Evolutionary conservation across 2,329 filamentous ascomycete species (phyloP).

Genomic region (Thelonectria blattea): DNA sequence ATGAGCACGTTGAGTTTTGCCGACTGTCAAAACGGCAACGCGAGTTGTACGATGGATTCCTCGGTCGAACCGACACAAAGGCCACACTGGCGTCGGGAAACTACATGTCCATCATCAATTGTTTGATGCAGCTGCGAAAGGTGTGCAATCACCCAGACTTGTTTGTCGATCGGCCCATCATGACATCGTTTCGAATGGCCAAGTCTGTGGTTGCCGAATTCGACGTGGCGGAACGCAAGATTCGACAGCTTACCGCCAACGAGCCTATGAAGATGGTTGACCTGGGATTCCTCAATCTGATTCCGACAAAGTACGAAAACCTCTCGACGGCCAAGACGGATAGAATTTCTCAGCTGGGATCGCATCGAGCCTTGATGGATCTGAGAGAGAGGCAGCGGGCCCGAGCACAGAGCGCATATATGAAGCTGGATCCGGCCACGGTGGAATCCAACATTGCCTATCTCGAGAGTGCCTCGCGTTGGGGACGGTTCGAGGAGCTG

Average conservation of each 20-base stretch:
- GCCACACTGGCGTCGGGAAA: conserved; percentile 91
- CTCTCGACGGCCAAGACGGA: conserved; percentile 62
- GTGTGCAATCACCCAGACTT: conserved; percentile 98
- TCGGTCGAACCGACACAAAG: conserved; percentile 87
- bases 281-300: conserved; percentile 78
- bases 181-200: conserved; percentile 93
- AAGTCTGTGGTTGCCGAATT: conserved; percentile 78
- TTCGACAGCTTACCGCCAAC: conserved; percentile 70
- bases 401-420: conserved; percentile 62
- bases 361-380: conserved; percentile 71
- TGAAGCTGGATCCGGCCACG: conserved; percentile 67
- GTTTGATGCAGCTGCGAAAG: conserved; percentile 94
- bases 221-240: conserved; percentile 71
- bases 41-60: conserved; percentile 95
- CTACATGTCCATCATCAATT: conserved; percentile 97
- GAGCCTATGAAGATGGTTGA: conserved; percentile 70
- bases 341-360: conserved; percentile 69
- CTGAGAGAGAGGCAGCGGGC: conserved; percentile 73
- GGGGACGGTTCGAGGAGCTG: conserved; percentile 76
- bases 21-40: conserved; percentile 93
- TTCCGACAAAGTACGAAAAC: conserved; percentile 73
- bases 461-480: conserved; percentile 73
- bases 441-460: conserved; percentile 73
- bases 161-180: conserved; percentile 94
- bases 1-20: conserved; percentile 96